Base-by-base conservation (phyloP, 495 filamentous ascomycete species). In the Durotheca rogersii region DNA sequence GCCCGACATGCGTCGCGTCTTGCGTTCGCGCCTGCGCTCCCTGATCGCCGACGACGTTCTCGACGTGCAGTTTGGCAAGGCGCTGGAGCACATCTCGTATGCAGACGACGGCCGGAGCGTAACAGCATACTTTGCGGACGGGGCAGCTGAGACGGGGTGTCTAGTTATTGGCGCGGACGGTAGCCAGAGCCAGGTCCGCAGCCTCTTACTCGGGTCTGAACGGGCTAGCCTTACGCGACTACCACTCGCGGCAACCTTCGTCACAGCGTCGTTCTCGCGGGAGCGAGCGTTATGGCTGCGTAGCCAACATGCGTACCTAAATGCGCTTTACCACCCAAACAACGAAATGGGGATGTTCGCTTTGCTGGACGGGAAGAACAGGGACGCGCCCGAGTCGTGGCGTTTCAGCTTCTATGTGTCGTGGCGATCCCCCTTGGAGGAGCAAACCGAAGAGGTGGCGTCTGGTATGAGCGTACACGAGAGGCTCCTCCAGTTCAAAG, bases 111-210 rank as follows among this genome's bases (percentile, higher is more conserved):
- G 80, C 63, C 79, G 62, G 46, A 78, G 81, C 56, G 71, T 88
- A 25, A 80, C 76, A 27, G 80, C 78, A 32, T 78, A 80, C 62
- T 91, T 89, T 75, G 83, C 81, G 31, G 87, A 88, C 63, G 80
- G 82, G 40, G 75, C 76, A 17, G 79, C 80, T 6, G 65, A 75
- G 6, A 79, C 40, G 19, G 69, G 60, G 1, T 48, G 68, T 21
- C 59, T 70, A 0, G 49, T 78, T 1, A 44, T 81, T 14, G 77
- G 75, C 0, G 67, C 76, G 0, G 78, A 81, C 46, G 76, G 76
- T 12, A 65, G 76, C 10, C 63, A 66, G 7, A 75, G 72, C 14
- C 60, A 47, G 15, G 64, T 73, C 0, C 65, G 77, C 3, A 52
- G 62, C 25, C 34, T 68, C 6, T 52, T 80, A 0, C 59, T 80